Evolutionary conservation across 208 protist genomes (phyloP).

Genomic region (Trypanosomatidae sp.): DNA sequence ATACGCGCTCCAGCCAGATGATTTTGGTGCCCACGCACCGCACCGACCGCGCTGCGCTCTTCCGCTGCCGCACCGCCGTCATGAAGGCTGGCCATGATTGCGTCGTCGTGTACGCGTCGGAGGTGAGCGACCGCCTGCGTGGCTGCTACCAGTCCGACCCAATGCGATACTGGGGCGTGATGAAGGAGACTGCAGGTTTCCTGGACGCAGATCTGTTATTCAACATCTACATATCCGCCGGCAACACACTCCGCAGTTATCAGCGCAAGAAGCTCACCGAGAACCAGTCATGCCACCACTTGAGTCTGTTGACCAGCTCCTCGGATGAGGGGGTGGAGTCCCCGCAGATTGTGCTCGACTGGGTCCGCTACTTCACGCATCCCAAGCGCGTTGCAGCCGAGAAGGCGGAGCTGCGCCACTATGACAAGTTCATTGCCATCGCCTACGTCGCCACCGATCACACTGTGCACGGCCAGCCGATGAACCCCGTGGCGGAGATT

Average conservation of each 20-base stretch:
- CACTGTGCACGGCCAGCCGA: conserved; percentile 51
- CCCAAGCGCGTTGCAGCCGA: conserved; percentile 48
- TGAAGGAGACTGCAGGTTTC: conserved; percentile 44
- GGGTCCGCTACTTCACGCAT: conserved; percentile 41
- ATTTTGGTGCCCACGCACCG: conserved; percentile 87
- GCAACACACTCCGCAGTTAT: conserved; percentile 49
- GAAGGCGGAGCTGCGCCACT: conserved; percentile 47
- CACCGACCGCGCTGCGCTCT: conserved; percentile 75
- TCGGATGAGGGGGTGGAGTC: conserved; percentile 18
- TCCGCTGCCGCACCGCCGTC: conserved; percentile 75
- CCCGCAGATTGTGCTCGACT: conserved; percentile 47
- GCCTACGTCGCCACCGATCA: conserved; percentile 69
- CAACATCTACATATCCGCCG: conserved; percentile 46
- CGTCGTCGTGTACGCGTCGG: conserved; percentile 70
- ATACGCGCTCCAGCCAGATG: conserved; percentile 47
- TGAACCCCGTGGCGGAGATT: conserved; percentile 48
- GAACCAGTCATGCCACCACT: conserved; percentile 8
- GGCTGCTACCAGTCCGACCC: conserved; percentile 73
- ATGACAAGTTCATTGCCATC: conserved; percentile 62
- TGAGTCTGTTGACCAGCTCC: conserved; percentile 7
- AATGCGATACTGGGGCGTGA: conserved; percentile 55
- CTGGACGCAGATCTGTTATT: conserved; percentile 71
- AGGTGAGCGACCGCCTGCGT: conserved; percentile 59
- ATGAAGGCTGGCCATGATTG: conserved; percentile 54
- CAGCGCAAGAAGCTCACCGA: conserved; percentile 35